A percentile compares a stretch with the other conserved stretches of the same genome.
phyloP scores from a whole-genome alignment of 208 protist genomes.

The Leishmania amazonensis region DNA sequence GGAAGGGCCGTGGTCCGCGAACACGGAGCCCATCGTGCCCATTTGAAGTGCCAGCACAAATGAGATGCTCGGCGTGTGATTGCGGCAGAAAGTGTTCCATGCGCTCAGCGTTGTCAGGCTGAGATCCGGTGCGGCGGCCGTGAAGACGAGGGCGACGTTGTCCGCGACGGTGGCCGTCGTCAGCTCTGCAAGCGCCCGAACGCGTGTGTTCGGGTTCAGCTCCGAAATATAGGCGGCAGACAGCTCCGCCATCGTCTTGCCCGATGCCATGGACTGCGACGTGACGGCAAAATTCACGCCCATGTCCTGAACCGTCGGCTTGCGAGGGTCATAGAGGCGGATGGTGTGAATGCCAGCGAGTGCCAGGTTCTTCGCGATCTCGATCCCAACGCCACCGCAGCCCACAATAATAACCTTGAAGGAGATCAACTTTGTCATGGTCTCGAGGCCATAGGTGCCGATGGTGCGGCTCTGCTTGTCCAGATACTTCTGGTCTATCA shows the following conservation, averaged over 20 bases:
- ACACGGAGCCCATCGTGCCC: constrained; percentile 76
- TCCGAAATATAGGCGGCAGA: constrained; percentile 74
- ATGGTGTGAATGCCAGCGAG: constrained; percentile 89
- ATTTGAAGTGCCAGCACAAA: constrained; percentile 79
- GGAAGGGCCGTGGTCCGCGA: constrained; percentile 75
- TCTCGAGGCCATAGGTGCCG: constrained; percentile 92
- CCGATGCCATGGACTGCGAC: constrained; percentile 47
- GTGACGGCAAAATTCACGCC: constrained; percentile 92
- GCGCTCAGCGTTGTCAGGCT: constrained; percentile 60
- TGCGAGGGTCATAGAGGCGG: constrained; percentile 75
- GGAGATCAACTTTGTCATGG: constrained; percentile 89
- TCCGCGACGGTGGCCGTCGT: constrained; percentile 51
- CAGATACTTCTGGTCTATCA: constrained; percentile 84
- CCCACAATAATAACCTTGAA: constrained; percentile 93
- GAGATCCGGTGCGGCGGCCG: constrained; percentile 71
- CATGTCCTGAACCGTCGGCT: constrained; percentile 63
- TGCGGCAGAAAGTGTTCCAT: constrained; percentile 84
- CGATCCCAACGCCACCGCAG: constrained; percentile 89
- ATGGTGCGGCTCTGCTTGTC: constrained; percentile 93
- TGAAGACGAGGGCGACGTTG: constrained; percentile 74
- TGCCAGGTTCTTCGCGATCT: constrained; percentile 93
- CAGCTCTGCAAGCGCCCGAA: constrained; percentile 59
- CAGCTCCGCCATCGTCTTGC: constrained; percentile 62
- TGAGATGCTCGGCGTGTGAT: constrained; percentile 58
- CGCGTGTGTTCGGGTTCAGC: constrained; percentile 90